phyloP scores from a whole-genome alignment of 2,329 filamentous ascomycete genomes.

The Fusarium pininemorale region DNA sequence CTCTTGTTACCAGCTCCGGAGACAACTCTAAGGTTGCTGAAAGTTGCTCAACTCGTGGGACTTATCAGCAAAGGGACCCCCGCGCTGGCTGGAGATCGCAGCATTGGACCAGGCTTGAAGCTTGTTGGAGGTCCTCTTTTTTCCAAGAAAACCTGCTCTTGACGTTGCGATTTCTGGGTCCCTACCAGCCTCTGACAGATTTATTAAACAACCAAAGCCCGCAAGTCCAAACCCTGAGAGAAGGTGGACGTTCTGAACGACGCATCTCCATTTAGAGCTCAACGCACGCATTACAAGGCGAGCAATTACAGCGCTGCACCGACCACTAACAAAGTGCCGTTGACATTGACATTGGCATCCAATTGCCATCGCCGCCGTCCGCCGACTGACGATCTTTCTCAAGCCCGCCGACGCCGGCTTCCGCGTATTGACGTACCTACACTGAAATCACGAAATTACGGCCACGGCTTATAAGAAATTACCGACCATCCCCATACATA shows the following conservation, averaged over 20 bases:
- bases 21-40: constrained; percentile 1
- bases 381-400: constrained; percentile 25
- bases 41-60: constrained; percentile 4
- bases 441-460: constrained; percentile 5
- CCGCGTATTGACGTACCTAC: constrained; percentile 13
- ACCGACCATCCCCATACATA: constrained; percentile 25
- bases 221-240: constrained; percentile 9
- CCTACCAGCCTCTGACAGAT: constrained; percentile 32
- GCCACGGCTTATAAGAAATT: constrained; percentile 17
- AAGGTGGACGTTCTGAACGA: constrained; percentile 7
- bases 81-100: constrained; percentile 29
- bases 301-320: neutral
- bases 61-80: constrained; percentile 29
- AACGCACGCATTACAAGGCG: constrained; percentile 4
- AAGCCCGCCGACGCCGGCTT: constrained; percentile 24
- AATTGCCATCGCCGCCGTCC: constrained; percentile 14
- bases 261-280: constrained; percentile 13
- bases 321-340: neutral
- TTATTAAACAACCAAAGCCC: constrained; percentile 36
- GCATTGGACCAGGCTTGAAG: constrained; percentile 29
- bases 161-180: constrained; percentile 32
- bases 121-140: constrained; percentile 37
- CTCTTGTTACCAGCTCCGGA: constrained; percentile 18
- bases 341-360: neutral
- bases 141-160: constrained; percentile 40